Conservation (phyloP, 169 alveolate species). For the Eimeria maxima region DNA sequence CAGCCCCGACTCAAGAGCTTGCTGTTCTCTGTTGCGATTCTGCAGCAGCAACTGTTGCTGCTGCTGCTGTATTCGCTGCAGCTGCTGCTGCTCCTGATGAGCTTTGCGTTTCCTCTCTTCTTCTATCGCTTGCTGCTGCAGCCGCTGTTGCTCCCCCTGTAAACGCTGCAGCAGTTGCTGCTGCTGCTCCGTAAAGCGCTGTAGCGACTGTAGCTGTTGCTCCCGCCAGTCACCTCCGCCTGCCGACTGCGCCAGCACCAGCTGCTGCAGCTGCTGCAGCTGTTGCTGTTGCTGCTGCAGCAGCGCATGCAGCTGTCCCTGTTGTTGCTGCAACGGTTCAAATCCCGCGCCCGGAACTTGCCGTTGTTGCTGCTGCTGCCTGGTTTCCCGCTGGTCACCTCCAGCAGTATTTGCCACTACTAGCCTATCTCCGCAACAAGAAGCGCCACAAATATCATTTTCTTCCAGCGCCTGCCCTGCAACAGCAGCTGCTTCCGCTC, state of each 20-base stretch:
- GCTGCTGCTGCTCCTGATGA: not conserved
- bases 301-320: slow-evolving; percentile 39
- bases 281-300: slow-evolving; percentile 45
- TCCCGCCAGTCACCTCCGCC: not conserved
- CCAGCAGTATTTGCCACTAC: not conserved
- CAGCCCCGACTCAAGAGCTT: slow-evolving; percentile 12
- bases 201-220: slow-evolving; percentile 31
- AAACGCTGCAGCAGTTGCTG: slow-evolving; percentile 33
- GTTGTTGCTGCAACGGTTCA: not conserved
- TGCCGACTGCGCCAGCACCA: not conserved
- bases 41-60: slow-evolving; percentile 12
- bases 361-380: slow-evolving; percentile 9
- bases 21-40: not conserved
- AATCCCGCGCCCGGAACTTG: not conserved
- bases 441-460: not conserved
- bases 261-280: slow-evolving; percentile 41
- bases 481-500: not conserved
- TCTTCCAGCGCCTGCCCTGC: not conserved
- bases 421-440: not conserved
- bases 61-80: slow-evolving; percentile 47
- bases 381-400: not conserved
- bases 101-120: not conserved
- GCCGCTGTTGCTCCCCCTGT: slow-evolving; percentile 40
- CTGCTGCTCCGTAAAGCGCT: slow-evolving; percentile 24
- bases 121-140: not conserved